Percentiles rank a stretch among this genome's conserved stretches.
These are phyloP conservation scores for Claviceps quebecensis DNA, from an alignment of 2,329 filamentous ascomycete species.

Conservation along the genomic window DNA sequence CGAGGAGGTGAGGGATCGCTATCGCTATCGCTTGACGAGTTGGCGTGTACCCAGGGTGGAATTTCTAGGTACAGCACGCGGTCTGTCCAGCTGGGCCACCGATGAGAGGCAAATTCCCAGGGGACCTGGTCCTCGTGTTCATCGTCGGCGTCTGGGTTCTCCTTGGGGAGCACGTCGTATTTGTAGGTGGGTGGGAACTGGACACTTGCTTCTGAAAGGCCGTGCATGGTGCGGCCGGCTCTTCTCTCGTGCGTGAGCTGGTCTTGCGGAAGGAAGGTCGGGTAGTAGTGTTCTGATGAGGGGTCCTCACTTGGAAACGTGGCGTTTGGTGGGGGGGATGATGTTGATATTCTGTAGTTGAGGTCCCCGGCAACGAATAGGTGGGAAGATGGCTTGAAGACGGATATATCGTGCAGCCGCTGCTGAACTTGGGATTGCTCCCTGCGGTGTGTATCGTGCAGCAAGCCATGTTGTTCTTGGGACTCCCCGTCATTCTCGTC, in stretches of 20 bases:
- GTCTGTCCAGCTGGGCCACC: slow-evolving; percentile 91
- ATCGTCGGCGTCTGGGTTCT: slow-evolving; percentile 10
- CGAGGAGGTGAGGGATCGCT: slow-evolving; percentile 9
- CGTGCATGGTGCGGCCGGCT: slow-evolving; percentile 60
- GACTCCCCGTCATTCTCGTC: slow-evolving; percentile 10
- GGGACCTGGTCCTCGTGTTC: slow-evolving; percentile 23
- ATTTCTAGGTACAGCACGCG: slow-evolving; percentile 65
- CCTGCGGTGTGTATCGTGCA: slow-evolving; percentile 21
- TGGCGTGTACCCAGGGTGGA: slow-evolving; percentile 33
- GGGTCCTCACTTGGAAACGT: slow-evolving; percentile 46
- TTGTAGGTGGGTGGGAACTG: slow-evolving; percentile 91
- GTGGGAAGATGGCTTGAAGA: slow-evolving; percentile 64
- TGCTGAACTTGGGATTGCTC: slow-evolving; percentile 25
- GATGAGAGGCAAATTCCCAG: slow-evolving; percentile 66
- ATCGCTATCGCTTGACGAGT: slow-evolving; percentile 11
- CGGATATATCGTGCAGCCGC: slow-evolving; percentile 40
- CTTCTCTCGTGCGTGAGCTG: slow-evolving; percentile 62
- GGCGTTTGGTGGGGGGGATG: slow-evolving; percentile 45
- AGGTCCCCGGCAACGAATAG: slow-evolving; percentile 84
- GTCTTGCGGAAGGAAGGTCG: slow-evolving; percentile 55
- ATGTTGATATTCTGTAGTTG: slow-evolving; percentile 77
- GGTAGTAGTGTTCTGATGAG: slow-evolving; percentile 47
- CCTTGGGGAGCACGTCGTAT: slow-evolving; percentile 37
- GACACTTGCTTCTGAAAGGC: slow-evolving; percentile 60
- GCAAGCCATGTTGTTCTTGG: slow-evolving; percentile 17